phyloP scores from a whole-genome alignment of 2,329 filamentous ascomycete genomes.

The Moelleriella libera region DNA sequence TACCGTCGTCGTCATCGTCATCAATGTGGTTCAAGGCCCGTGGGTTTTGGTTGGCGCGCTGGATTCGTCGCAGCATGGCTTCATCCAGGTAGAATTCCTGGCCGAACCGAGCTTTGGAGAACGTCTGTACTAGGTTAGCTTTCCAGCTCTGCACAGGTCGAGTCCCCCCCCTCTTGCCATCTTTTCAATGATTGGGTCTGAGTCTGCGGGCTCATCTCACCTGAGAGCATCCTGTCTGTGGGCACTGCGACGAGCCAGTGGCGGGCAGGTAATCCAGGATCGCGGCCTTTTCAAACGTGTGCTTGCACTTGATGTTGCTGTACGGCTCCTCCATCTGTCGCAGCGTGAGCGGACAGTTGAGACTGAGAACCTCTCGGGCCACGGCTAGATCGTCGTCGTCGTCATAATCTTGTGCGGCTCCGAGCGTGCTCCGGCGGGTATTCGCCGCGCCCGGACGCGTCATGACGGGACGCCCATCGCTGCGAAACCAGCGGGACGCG shows the following conservation, averaged over 20 bases:
- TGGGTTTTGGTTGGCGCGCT: slow-evolving; percentile 33
- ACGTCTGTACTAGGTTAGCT: slow-evolving; percentile 20
- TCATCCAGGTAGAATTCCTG: slow-evolving; percentile 42
- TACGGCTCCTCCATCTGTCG: slow-evolving; percentile 50
- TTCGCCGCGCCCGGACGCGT: slow-evolving; percentile 6
- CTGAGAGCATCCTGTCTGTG: slow-evolving; percentile 48
- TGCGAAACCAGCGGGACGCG: slow-evolving; percentile 38
- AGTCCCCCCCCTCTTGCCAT: background rate
- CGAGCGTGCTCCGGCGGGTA: background rate
- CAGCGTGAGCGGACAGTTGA: slow-evolving; percentile 58
- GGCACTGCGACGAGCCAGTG: slow-evolving; percentile 37
- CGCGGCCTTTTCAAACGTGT: slow-evolving; percentile 55
- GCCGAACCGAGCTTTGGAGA: slow-evolving; percentile 22
- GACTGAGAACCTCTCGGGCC: slow-evolving; percentile 45
- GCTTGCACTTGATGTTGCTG: slow-evolving; percentile 52
- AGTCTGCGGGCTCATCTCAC: slow-evolving; percentile 18
- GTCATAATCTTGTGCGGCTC: slow-evolving; percentile 25
- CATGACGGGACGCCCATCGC: slow-evolving; percentile 28
- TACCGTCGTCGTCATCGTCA: slow-evolving; percentile 17
- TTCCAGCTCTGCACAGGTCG: background rate
- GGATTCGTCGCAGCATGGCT: slow-evolving; percentile 41
- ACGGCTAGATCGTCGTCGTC: slow-evolving; percentile 58
- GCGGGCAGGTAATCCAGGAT: slow-evolving; percentile 42
- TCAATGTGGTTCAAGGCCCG: slow-evolving; percentile 25
- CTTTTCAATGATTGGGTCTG: background rate